These are phyloP conservation scores for Suillus discolor DNA, from an alignment of 768 basidiomycete species.

Conservation along the genomic window DNA sequence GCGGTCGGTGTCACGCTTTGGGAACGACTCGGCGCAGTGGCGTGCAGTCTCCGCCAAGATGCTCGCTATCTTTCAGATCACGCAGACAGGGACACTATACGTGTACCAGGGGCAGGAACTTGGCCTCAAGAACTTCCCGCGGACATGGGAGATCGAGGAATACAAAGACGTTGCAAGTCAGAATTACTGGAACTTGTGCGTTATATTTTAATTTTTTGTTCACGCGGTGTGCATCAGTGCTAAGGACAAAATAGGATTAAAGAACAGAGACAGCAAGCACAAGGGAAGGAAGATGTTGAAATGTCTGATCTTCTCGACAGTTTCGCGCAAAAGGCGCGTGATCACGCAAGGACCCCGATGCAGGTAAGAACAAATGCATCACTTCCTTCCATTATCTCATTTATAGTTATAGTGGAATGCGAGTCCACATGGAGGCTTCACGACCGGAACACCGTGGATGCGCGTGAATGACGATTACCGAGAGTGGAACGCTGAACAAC, in stretches of 20 bases:
- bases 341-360: slow-evolving; percentile 42
- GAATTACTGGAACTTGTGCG: no score
- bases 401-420: no score
- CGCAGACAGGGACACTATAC: slow-evolving; percentile 70
- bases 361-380: no score
- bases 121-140: no score
- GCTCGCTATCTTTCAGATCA: slow-evolving; percentile 62
- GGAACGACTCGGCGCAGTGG: slow-evolving; percentile 59
- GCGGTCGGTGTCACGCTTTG: slow-evolving; percentile 66
- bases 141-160: no score
- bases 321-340: slow-evolving; percentile 64
- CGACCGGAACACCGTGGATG: slow-evolving; percentile 72
- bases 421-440: slow-evolving; percentile 29
- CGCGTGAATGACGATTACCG: slow-evolving; percentile 67
- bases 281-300: slow-evolving; percentile 46
- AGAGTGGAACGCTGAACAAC: slow-evolving; percentile 57
- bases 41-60: slow-evolving; percentile 64
- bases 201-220: no score
- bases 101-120: slow-evolving; percentile 56
- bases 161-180: no score
- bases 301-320: slow-evolving; percentile 63
- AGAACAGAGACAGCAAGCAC: slow-evolving; percentile 32
- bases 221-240: no score
- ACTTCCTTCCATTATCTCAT: no score
- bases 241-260: no score